Base-by-base conservation (phyloP, 768 basidiomycete species). In the Jaapia argillacea region DNA sequence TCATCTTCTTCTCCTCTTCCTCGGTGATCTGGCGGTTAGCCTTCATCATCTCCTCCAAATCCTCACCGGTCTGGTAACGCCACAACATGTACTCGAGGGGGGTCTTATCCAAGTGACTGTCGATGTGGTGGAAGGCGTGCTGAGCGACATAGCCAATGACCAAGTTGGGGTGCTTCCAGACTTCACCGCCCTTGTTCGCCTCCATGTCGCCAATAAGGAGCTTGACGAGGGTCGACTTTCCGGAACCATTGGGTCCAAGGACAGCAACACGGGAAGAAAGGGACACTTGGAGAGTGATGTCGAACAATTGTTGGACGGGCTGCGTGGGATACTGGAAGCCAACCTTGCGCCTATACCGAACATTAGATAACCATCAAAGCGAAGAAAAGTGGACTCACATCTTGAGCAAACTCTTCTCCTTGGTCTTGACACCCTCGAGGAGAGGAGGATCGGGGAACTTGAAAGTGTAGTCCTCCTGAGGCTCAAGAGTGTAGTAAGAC, bases 21-120 rank as follows among this genome's bases (percentile, higher is more conserved):
- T 84, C 89, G 48, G 76, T 70, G 63, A 97, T 87, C 65, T 82
- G 73, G 52, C 90, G 85, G 64, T 65, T 81, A 45, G 88, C 91
- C 78, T 96, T 97, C 68, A 68, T 69, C 79, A 97, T 77, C 72
- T 96, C 93, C 70, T 97, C 93, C 62, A 96, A 67, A 74, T 97
- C 93, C 66, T 97, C 93, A 64, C 93, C 93, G 46, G 93, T 97
- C 77, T 97, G 93, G 81, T 96, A 97, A 69, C 93, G 92, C 93
- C 93, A 97, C 52, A 97, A 71, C 89, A 97, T 91, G 77, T 97
- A 97, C 71, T 97, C 93, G 55, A 97, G 82, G 40, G 93, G 89
- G 12, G 93, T 97, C 77, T 92, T 94, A 77, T 97, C 93, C 60
- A 97, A 87, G 61, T 97, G 93, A 65, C 90, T 70, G 64, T 97